Conservation (phyloP, 345 rosid genomes). For the Rhodamnia argentea region DNA sequence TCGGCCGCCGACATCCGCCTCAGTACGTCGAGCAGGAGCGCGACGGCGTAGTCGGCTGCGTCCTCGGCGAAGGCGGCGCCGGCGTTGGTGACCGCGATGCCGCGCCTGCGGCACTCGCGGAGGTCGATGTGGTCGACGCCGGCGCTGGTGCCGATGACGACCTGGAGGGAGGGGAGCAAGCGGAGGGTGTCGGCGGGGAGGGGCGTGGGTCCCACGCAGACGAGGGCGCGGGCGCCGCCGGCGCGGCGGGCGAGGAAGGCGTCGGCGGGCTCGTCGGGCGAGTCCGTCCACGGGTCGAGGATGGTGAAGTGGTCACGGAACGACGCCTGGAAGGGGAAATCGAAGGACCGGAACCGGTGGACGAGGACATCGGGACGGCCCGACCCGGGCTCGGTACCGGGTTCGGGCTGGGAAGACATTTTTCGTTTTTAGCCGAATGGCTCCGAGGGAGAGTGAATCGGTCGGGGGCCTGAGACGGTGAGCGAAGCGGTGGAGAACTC, state of each 20-base stretch:
- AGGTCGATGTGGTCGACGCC: constrained; percentile 36
- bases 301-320: background rate
- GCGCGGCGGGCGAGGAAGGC: constrained; percentile 18
- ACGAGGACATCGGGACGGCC: constrained; percentile 11
- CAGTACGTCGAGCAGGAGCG: constrained; percentile 28
- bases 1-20: constrained; percentile 16
- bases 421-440: background rate
- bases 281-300: constrained; percentile 18
- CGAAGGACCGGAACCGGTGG: constrained; percentile 14
- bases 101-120: constrained; percentile 28
- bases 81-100: constrained; percentile 23
- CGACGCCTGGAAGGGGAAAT: background rate
- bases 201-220: constrained; percentile 19
- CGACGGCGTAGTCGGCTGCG: constrained; percentile 31
- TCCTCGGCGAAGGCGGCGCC: constrained; percentile 27
- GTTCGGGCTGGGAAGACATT: background rate
- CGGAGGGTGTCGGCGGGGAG: constrained; percentile 13
- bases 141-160: constrained; percentile 21
- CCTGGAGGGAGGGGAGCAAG: constrained; percentile 16
- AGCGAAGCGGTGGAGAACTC: background rate
- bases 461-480: background rate
- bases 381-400: background rate
- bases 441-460: background rate
- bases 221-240: constrained; percentile 14
- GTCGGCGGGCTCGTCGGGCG: constrained; percentile 5